Conservation (phyloP, 495 filamentous ascomycete species). For the Pseudomonodictys pantanalensis region DNA sequence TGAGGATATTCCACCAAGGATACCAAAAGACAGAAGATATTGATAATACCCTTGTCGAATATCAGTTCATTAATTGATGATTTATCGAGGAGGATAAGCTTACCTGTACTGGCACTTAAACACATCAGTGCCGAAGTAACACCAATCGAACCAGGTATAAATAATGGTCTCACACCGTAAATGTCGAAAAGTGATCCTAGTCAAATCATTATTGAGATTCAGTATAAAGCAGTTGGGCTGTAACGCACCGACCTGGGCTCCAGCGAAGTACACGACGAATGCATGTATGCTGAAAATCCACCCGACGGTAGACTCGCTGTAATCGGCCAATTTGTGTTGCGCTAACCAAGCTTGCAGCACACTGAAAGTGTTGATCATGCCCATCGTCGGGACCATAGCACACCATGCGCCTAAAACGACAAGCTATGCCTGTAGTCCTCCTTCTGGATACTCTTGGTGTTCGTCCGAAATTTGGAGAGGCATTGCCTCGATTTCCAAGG, state of each 20-base stretch:
- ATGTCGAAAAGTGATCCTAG: too few relatives aligned
- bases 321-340: conserved; percentile 60
- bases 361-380: conserved; percentile 73
- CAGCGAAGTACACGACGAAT: conserved; percentile 64
- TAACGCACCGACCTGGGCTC: conserved; percentile 49
- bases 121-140: too few relatives aligned
- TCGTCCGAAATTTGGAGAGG: too few relatives aligned
- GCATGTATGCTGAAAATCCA: conserved; percentile 80
- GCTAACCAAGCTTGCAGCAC: conserved; percentile 72
- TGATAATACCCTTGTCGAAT: conserved; percentile 28
- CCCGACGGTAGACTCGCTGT: conserved; percentile 60
- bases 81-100: too few relatives aligned
- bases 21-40: conserved; percentile 17
- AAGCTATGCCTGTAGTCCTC: conserved; percentile 69
- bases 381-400: conserved; percentile 67
- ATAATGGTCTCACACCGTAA: too few relatives aligned
- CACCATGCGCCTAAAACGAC: conserved; percentile 75
- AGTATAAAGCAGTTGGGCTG: too few relatives aligned
- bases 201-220: too few relatives aligned
- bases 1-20: conserved; percentile 12
- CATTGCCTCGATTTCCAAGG: too few relatives aligned
- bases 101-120: too few relatives aligned
- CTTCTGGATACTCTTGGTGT: conserved; percentile 58
- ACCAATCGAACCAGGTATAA: too few relatives aligned
- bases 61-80: too few relatives aligned